Base-by-base conservation (phyloP, 2,329 filamentous ascomycete genomes). In the Aplosporella prunicola region DNA sequence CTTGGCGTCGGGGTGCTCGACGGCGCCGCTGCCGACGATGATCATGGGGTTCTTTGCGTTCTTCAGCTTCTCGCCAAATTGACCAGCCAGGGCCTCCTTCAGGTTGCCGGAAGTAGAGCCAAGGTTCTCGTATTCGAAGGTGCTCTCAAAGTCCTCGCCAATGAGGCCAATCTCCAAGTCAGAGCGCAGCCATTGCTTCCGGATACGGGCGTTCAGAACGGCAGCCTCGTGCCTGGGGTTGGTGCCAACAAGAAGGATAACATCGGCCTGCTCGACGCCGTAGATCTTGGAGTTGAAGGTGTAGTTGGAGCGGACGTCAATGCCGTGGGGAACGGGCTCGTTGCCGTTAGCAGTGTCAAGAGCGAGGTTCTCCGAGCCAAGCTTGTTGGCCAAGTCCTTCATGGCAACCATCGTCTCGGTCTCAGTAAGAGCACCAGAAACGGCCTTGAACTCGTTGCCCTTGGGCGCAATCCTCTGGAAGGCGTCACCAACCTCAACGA, bases 181-280 rank as follows among this genome's bases (percentile, higher is more conserved):
- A 23, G 91, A 95, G 50, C 88, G 81, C 50, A 98, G 71, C 83
- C 89, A 98, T 63, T 95, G 88, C 72, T 98, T 98, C 55, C 91
- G 78, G 57, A 98, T 98, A 49, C 91, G 84, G 46, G 89, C 88
- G 56, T 98, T 98, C 29, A 98, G 74, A 32, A 91, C 86, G 40
- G 91, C 86, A 44, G 91, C 91, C 67, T 98, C 91, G 57, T 93
- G 86, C 49, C 91, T 79, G 26, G 91, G 83, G 69, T 98, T 98
- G 59, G 85, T 95, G 49, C 89, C 91, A 46, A 98, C 76, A 42
- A 98, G 78, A 37, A 98, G 79, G 43, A 98, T 85, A 51, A 74
- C 78, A 64, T 96, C 91, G 13, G 89, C 86, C 56, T 94, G 84
- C 64, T 98, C 91, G 24, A 96, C 83, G 54, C 87, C 91, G 60